Conservation (phyloP, 2,329 filamentous ascomycete genomes). For the Xylaria sp. region DNA sequence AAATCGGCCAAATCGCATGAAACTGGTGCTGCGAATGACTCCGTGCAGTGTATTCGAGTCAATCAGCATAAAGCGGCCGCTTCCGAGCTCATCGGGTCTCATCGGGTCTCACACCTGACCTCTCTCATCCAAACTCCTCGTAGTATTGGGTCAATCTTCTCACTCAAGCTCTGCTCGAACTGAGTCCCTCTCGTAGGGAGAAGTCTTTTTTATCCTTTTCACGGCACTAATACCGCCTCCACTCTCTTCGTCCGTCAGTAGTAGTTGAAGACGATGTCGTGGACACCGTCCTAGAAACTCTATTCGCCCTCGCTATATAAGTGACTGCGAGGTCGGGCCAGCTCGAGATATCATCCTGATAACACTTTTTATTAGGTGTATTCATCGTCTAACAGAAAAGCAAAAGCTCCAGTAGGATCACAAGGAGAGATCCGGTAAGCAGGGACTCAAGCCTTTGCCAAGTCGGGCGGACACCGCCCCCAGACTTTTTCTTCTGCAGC, state of each 20-base stretch:
- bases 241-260: background rate
- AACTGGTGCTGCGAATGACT: background rate
- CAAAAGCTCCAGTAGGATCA: constrained; percentile 35
- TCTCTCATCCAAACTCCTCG: background rate
- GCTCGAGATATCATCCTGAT: constrained; percentile 20
- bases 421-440: constrained; percentile 30
- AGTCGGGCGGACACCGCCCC: constrained; percentile 31
- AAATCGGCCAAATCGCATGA: constrained; percentile 6
- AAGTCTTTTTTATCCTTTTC: background rate
- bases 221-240: background rate
- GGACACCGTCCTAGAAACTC: background rate
- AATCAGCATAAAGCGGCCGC: constrained; percentile 19
- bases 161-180: background rate
- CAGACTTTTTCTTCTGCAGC: constrained; percentile 28
- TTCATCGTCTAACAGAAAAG: constrained; percentile 37
- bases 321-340: constrained; percentile 30
- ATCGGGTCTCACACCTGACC: constrained; percentile 18
- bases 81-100: constrained; percentile 16
- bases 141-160: constrained; percentile 7
- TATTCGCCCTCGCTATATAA: background rate
- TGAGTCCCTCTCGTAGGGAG: background rate
- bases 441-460: constrained; percentile 33
- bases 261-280: background rate
- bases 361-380: constrained; percentile 36
- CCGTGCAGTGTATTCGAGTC: background rate